These are phyloP conservation scores for Ogataea degrootiae DNA, from an alignment of 805 yeast species.

Conservation along the genomic window DNA sequence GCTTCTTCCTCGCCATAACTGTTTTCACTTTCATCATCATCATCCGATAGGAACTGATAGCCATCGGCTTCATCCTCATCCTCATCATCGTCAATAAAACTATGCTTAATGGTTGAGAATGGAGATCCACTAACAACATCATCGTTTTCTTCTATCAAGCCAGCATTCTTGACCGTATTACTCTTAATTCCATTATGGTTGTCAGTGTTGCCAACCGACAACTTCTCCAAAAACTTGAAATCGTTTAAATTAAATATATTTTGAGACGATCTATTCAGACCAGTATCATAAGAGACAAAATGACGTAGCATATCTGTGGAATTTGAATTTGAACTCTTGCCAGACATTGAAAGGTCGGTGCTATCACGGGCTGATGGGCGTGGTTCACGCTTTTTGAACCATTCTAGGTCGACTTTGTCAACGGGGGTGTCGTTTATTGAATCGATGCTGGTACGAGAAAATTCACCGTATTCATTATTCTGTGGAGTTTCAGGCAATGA, in stretches of 20 bases:
- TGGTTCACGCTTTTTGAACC: background rate
- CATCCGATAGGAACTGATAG: background rate
- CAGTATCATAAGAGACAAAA: slow-evolving; percentile 29
- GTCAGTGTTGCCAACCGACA: background rate
- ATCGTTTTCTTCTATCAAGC: too few relatives aligned
- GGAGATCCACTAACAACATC: slow-evolving; percentile 8
- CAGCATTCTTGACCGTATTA: too few relatives aligned
- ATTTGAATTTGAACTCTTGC: background rate
- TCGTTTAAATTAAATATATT: slow-evolving; percentile 7
- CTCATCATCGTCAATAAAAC: slow-evolving; percentile 10
- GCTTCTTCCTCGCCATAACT: slow-evolving; percentile 23
- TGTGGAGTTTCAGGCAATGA: slow-evolving; percentile 22
- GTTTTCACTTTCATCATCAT: slow-evolving; percentile 14
- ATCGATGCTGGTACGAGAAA: background rate
- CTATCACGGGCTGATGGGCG: too few relatives aligned
- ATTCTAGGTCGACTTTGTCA: slow-evolving; percentile 6
- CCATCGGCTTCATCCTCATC: background rate
- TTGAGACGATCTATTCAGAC: slow-evolving; percentile 11
- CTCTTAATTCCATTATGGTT: too few relatives aligned
- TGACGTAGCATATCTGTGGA: slow-evolving; percentile 20
- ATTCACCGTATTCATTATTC: background rate
- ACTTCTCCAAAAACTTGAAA: slow-evolving; percentile 9
- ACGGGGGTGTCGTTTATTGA: slow-evolving; percentile 2
- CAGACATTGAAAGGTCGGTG: background rate
- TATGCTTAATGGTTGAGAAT: slow-evolving; percentile 17